phyloP scores from a whole-genome alignment of 495 filamentous ascomycete genomes.

The Chaetomium fimeti region DNA sequence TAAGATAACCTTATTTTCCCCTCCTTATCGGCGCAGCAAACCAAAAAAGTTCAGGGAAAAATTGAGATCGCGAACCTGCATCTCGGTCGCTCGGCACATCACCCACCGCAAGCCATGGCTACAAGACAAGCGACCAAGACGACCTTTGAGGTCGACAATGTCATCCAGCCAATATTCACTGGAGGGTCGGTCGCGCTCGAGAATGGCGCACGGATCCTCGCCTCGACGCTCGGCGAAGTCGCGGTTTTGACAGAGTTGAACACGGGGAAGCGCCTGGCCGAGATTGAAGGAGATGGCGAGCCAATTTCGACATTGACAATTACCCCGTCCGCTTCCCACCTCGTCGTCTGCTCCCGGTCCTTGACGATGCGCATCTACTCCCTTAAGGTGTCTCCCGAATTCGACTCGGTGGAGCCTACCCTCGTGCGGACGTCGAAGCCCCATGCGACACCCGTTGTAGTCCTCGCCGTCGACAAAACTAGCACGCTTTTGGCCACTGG shows the following conservation, averaged over 20 bases:
- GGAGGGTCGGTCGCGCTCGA: conserved; percentile 85
- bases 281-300: conserved; percentile 94
- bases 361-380: conserved; percentile 90
- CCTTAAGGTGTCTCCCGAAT: conserved; percentile 58
- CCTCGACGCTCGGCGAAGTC: conserved; percentile 84
- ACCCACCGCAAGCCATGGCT: conserved; percentile 43
- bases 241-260: conserved; percentile 80
- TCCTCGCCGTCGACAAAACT: conserved; percentile 76
- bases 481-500: conserved; percentile 90
- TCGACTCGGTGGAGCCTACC: conserved; percentile 58
- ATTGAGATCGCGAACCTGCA: conserved; percentile 17
- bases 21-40: conserved; percentile 30
- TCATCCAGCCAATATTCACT: conserved; percentile 90
- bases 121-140: conserved; percentile 60
- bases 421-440: conserved; percentile 81
- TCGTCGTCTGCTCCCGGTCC: conserved; percentile 88
- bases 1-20: conserved; percentile 44
- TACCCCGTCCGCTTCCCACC: conserved; percentile 80
- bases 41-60: conserved; percentile 28
- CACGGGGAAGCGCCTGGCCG: conserved; percentile 76
- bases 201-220: conserved; percentile 76
- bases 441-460: conserved; percentile 84
- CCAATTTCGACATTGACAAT: conserved; percentile 82
- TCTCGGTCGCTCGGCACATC: conserved; percentile 11
- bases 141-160: conserved; percentile 76